These are phyloP conservation scores for Vigna nakashimae DNA, from an alignment of 306 rosid species.

Conservation along the genomic window DNA sequence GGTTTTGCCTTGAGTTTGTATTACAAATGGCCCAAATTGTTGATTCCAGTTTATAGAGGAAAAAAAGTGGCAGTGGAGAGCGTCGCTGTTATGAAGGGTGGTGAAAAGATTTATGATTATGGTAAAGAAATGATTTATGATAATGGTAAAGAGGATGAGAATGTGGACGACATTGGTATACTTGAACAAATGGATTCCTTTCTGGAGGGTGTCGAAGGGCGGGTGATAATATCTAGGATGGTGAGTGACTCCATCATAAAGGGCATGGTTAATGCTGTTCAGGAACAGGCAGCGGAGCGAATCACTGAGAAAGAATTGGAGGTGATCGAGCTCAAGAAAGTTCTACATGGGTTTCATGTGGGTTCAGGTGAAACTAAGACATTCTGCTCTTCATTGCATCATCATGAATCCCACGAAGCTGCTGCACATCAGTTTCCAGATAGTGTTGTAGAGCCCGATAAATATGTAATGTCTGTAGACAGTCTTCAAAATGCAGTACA, in stretches of 20 bases:
- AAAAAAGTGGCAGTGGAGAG: constrained; percentile 39
- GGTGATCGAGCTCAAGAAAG: constrained; percentile 66
- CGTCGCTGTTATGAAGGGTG: constrained; percentile 47
- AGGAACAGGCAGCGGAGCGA: constrained; percentile 74
- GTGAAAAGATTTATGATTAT: constrained; percentile 41
- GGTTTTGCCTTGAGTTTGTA: constrained; percentile 30
- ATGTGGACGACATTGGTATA: constrained; percentile 50
- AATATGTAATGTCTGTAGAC: constrained; percentile 48
- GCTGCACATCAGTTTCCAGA: constrained; percentile 30
- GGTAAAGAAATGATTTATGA: constrained; percentile 45
- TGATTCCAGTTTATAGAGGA: constrained; percentile 41
- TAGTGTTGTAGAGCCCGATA: constrained; percentile 44
- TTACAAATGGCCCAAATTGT: constrained; percentile 36
- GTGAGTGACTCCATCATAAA: constrained; percentile 83
- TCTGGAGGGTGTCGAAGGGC: constrained; percentile 60
- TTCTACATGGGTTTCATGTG: constrained; percentile 42
- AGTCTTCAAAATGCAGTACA: constrained; percentile 51
- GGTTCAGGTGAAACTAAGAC: constrained; percentile 48
- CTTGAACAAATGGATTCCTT: constrained; percentile 75
- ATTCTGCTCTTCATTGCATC: constrained; percentile 29
- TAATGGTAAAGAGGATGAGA: constrained; percentile 54
- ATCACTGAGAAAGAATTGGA: constrained; percentile 75
- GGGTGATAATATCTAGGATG: constrained; percentile 82
- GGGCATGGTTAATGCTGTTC: constrained; percentile 80
- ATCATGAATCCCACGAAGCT: constrained; percentile 38